Base-by-base conservation (phyloP, 2,329 filamentous ascomycete genomes). In the Botrytis galanthina region DNA sequence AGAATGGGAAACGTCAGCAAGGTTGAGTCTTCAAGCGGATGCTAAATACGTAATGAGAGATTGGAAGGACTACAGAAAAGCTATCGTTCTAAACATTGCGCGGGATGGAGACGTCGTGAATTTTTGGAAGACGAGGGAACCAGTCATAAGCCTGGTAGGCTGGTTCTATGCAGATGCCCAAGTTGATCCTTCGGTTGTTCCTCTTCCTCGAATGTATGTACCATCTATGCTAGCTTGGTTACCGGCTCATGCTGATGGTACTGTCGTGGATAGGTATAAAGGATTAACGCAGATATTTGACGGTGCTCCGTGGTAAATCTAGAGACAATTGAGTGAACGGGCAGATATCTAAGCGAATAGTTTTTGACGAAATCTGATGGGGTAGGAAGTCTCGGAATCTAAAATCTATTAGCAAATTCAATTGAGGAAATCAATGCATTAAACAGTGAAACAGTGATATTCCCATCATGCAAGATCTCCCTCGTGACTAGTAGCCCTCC, bases 221-320 rank as follows among this genome's bases (percentile, higher is more conserved):
- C 26, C 61, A 2, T 16, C n/a, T 10, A 1, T 44, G 5, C 8
- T 22, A 32, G n/a, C 39, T 14, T 46, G 61, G 61, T 3, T 48
- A 5, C 66, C 48, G 6, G 66, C 66, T 16, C n/a, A 69, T 42
- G 66, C 37, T 16, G 48, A 69, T 44, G 48, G 66, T 22, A 57
- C 48, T 1, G 20, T 44, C 18, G n/a, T 69, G 48, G 35, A 69
- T 44, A 57, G 32, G 37, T 69, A 69, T 14, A 69, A 69, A 48
- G 66, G 66, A 18, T 12, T 69, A n/a, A n/a, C 66, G 20, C 66
- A 69, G 37, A 57, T 69, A 1, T 69, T 69, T 9, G 66, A 57
- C 18, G 37, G 66, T 4, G 48, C 37, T 26, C 37, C 37, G 3
- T 69, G 48, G 66, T 66, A 51, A 6, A n/a, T n/a, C 7, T n/a